Evolutionary conservation across 2,329 filamentous ascomycete genomes (phyloP).

Genomic region (Ascosphaera pollenicola): DNA sequence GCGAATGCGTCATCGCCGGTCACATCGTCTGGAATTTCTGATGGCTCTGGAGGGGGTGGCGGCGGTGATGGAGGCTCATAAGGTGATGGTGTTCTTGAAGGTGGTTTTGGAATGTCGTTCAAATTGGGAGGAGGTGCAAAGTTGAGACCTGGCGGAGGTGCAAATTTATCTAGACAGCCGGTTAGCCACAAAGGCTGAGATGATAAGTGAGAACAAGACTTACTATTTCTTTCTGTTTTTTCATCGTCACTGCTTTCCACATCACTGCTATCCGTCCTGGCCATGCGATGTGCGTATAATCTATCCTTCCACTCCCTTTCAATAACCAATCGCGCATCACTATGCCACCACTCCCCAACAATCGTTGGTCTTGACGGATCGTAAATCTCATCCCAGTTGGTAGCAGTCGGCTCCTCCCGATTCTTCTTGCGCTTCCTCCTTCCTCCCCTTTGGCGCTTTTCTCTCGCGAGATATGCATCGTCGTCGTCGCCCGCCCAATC

Average conservation of each 20-base stretch:
- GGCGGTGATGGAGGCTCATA: conserved; percentile 4
- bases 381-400: conserved; percentile 79
- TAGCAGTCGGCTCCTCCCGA: conserved; percentile 33
- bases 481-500: conserved; percentile 78
- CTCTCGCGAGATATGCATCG: conserved; percentile 42
- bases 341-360: conserved; percentile 63
- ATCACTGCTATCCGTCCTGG: conserved; percentile 20
- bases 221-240: conserved; percentile 25
- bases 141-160: conserved; percentile 24
- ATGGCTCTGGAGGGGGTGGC: conserved; percentile 14
- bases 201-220: conserved; percentile 8
- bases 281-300: conserved; percentile 49
- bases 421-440: conserved; percentile 61
- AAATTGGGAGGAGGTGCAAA: conserved; percentile 30
- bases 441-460: conserved; percentile 54
- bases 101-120: conserved; percentile 17
- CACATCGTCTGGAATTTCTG: conserved; percentile 31
- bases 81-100: conserved; percentile 9
- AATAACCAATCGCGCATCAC: conserved; percentile 63
- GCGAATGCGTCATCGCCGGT: conserved; percentile 50
- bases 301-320: conserved; percentile 68
- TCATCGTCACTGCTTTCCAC: conserved; percentile 29
- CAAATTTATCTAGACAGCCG: conserved; percentile 22
- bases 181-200: conserved; percentile 4
- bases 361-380: conserved; percentile 65